A percentile compares a stretch with the other conserved stretches of the same genome.
phyloP scores from a whole-genome alignment of 768 basidiomycete species.

The Tricholoma hemisulphureum region DNA sequence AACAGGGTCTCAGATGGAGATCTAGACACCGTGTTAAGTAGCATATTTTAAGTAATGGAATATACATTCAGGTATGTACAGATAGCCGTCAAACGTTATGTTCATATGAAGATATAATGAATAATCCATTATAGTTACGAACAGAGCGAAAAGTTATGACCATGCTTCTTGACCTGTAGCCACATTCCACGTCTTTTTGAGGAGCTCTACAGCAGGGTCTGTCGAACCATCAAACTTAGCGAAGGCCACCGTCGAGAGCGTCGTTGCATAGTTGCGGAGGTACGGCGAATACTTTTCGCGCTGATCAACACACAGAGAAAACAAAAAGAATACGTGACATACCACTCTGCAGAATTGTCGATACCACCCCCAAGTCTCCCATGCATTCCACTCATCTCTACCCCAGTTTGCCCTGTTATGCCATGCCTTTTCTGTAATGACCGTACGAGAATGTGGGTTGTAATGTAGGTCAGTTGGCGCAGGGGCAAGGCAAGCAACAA shows the following conservation, averaged over 20 bases:
- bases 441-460: slow-evolving; percentile 50
- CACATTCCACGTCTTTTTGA: slow-evolving; percentile 71
- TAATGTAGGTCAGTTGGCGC: slow-evolving; percentile 39
- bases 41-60: slow-evolving; percentile 14
- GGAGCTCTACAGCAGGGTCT: slow-evolving; percentile 55
- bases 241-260: slow-evolving; percentile 68
- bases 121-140: neutral
- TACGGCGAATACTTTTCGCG: slow-evolving; percentile 70
- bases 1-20: slow-evolving; percentile 21
- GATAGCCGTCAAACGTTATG: too few species aligned
- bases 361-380: slow-evolving; percentile 93
- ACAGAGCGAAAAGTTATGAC: neutral
- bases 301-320: neutral
- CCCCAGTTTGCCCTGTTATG: slow-evolving; percentile 66
- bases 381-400: slow-evolving; percentile 74
- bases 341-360: slow-evolving; percentile 84
- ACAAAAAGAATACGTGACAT: slow-evolving; percentile 25
- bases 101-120: too few species aligned
- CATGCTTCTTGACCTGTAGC: slow-evolving; percentile 56
- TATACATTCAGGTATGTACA: neutral
- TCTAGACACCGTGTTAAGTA: slow-evolving; percentile 15
- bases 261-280: slow-evolving; percentile 69
- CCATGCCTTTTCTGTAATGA: slow-evolving; percentile 71
- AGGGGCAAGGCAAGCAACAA: slow-evolving; percentile 61
- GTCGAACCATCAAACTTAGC: slow-evolving; percentile 55